Evolutionary conservation across 257 asterid species (phyloP), one percentile per base, ranked within the genome.

Genomic region (Rehmannia glutinosa): DNA sequence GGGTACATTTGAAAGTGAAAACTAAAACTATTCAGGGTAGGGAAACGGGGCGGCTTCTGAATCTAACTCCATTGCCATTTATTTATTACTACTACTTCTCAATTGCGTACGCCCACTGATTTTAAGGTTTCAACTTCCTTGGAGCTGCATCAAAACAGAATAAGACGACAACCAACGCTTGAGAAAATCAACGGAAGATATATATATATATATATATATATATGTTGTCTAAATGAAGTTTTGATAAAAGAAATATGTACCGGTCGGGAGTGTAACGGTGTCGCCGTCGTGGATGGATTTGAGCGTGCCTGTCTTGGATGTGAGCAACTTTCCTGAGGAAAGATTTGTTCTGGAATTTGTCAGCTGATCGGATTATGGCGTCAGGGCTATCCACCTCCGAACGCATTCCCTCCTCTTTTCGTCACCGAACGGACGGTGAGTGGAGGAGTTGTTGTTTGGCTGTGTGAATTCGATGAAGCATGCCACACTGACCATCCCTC

Each of bases 321-420:
- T 74, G 79, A 19, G 64, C 88, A 19, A 83, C 75, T 47, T 77
- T 80, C 71, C 88, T 46, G n/a, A 80, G 81, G 70, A 77, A 80
- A 1, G 88, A 83, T 13, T 72, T 77, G 62, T 57, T 64, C 49
- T 54, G 38, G 47, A 83, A 77, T 11, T 80, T 83, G 60, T 57
- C 77, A 0, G 74, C 73, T 0, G 83, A 77, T 4, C 35, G 17
- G 1, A 63, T 8, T 10, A 61, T 49, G 0, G 24, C 76, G 25
- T 77, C 79, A 0, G 85, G 81, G 20, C 7, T 10, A 1, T 83
- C 88, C 28, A 83, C 85, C 76, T 83, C 88, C 6, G 85, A 81
- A 78, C 32, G 53, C 56, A 58, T 42, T 64, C 80, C 58, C 88
- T 71, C 51, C 33, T 77, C 79, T n/a, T 72, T 78, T 78, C 5